These are phyloP conservation scores for Umbilicaria muhlenbergii DNA, from an alignment of 495 filamentous ascomycete species.

Conservation along the genomic window DNA sequence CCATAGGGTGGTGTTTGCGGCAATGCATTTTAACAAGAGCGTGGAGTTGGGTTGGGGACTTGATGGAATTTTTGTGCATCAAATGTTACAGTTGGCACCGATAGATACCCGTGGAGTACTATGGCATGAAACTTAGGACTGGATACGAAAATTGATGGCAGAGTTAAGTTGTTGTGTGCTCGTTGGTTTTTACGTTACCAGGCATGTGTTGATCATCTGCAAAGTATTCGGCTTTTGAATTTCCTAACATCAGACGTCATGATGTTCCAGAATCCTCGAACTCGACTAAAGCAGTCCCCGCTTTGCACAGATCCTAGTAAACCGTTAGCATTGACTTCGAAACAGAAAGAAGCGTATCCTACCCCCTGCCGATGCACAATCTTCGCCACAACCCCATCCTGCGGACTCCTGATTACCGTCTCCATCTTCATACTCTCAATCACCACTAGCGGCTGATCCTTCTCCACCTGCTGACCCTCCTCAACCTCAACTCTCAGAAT, in stretches of 20 bases:
- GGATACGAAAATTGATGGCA: too few relatives aligned
- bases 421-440: conserved; percentile 99
- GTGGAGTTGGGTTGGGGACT: too few relatives aligned
- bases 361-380: conserved; percentile 80
- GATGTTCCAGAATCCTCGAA: conserved; percentile 16
- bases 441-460: conserved; percentile 79
- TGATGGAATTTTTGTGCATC: too few relatives aligned
- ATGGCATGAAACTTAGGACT: too few relatives aligned
- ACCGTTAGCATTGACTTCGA: not conserved
- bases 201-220: too few relatives aligned
- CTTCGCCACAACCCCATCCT: conserved; percentile 62
- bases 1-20: conserved; percentile 25
- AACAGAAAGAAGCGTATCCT: conserved; percentile 25
- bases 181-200: too few relatives aligned
- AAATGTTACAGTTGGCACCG: too few relatives aligned
- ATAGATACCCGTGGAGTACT: too few relatives aligned
- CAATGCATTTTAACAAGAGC: too few relatives aligned
- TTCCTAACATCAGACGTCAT: too few relatives aligned
- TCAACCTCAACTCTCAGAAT: conserved; percentile 69
- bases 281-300: conserved; percentile 40
- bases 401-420: conserved; percentile 83
- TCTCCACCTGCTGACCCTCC: conserved; percentile 66
- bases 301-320: conserved; percentile 39
- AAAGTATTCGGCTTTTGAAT: too few relatives aligned
- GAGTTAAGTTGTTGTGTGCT: too few relatives aligned